Base-by-base conservation (phyloP, 352 stramenopile species). In the Pythium vanterpoolii region DNA sequence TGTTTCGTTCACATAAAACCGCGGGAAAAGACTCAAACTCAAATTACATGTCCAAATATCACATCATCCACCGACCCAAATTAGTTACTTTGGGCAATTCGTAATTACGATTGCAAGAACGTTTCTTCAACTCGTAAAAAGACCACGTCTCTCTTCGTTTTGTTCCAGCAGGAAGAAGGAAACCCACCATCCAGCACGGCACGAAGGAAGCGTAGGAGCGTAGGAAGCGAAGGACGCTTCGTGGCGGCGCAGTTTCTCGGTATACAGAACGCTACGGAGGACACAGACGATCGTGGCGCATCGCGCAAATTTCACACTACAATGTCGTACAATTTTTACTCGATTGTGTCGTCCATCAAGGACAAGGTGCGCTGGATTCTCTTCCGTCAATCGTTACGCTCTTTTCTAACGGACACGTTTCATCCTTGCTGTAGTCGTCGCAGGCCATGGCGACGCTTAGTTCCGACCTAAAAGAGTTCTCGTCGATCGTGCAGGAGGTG, bases 391-490 rank as follows among this genome's bases (percentile, higher is more conserved):
- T n/a, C n/a, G n/a, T n/a, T n/a, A 21, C 34, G 10, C 34, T 16
- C 14, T 16, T 21, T 42, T 42, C 34, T 42, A 42, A 42, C 34
- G 14, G 34, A 13, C 9, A n/a, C n/a, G n/a, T n/a, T 16, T 42
- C 14, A 36, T 5, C 14, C 34, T 19, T 48, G 3, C 43, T n/a
- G 4, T 47, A 83, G 74, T 90, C 80, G 40, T 76, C 78, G 16
- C 76, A 90, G 61, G 80, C 80, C 44, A 83, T 90, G 60, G 77
- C 69, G 56, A 90, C 76, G n/a, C 63, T 90, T 34, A 88, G 74
- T 53, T 83, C 80, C 9, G 80, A 90, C 52, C 56, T 90, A 19
- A 79, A 85, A 62, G 80, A 90, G 27, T 90, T 90, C 31, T 74
- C 72, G 31, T 56, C 78, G 27, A 85, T 87, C 49, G 73, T 90